These are phyloP conservation scores for Zasmidium angulare DNA, from an alignment of 2,329 filamentous ascomycete genomes.

Conservation along the genomic window DNA sequence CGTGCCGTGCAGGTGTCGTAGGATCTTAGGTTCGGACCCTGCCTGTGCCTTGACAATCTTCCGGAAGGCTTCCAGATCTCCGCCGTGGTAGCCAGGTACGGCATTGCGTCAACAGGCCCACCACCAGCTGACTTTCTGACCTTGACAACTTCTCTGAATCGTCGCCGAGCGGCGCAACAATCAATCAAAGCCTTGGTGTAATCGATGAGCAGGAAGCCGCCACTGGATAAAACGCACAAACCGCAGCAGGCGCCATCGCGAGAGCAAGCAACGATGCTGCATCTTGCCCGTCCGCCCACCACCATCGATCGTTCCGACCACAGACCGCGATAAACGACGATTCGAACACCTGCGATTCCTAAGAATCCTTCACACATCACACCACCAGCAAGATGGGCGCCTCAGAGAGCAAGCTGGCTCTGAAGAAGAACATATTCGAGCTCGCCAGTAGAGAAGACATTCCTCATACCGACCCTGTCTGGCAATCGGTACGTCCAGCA, in stretches of 20 bases:
- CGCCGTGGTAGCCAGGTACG: background rate
- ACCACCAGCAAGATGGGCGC: constrained; percentile 69
- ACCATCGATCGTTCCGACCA: background rate
- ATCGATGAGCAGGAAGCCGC: background rate
- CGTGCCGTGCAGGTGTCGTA: background rate
- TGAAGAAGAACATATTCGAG: constrained; percentile 97
- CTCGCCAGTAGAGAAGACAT: constrained; percentile 91
- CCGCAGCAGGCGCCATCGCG: background rate
- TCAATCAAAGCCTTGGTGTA: too few species aligned
- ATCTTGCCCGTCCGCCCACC: background rate
- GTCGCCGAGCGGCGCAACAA: constrained; percentile 2
- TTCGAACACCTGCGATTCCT: background rate
- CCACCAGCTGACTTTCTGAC: background rate
- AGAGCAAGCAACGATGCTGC: background rate
- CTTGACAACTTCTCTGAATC: background rate
- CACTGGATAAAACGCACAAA: background rate
- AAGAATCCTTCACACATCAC: background rate
- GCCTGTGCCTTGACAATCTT: background rate
- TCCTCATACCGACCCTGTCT: constrained; percentile 83
- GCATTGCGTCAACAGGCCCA: constrained; percentile 12
- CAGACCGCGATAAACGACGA: background rate
- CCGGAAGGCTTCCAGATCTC: background rate
- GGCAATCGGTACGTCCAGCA: constrained; percentile 54
- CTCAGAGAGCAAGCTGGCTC: constrained; percentile 97
- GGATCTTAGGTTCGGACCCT: background rate